Percentiles rank a stretch among this genome's conserved stretches.
Evolutionary conservation across 163 green algal species (phyloP).

Genomic region (Prototheca wickerhamii): DNA sequence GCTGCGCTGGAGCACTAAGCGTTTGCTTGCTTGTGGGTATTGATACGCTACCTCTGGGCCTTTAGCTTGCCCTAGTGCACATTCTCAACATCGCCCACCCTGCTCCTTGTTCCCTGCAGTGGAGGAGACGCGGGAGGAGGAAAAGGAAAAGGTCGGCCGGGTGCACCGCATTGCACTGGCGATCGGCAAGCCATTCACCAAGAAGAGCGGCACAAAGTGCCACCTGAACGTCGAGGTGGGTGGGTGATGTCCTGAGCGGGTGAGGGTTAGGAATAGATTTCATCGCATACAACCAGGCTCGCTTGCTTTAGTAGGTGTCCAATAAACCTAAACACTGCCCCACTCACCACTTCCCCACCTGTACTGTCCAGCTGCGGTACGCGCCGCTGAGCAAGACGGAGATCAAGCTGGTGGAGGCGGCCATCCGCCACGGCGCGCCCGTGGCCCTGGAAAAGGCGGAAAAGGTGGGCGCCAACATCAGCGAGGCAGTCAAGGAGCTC

Average conservation of each 20-base stretch:
- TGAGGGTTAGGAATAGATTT: no score
- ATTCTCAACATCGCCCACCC: no score
- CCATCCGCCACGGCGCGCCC: background rate
- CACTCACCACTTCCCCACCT: background rate
- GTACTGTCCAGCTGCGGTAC: background rate
- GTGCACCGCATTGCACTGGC: background rate
- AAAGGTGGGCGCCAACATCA: background rate
- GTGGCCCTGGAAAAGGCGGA: background rate
- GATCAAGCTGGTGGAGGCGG: background rate
- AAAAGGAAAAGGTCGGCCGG: background rate
- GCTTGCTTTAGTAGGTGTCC: no score
- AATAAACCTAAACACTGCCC: no score
- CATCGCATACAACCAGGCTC: no score
- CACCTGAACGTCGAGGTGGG: background rate
- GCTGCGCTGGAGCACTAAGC: no score
- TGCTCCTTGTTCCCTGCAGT: no score
- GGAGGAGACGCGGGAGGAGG: background rate
- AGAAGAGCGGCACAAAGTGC: background rate
- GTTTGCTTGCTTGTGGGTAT: no score
- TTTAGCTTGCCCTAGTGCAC: no score
- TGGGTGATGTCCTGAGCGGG: background rate
- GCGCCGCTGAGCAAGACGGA: background rate
- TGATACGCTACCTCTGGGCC: no score
- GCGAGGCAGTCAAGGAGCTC: background rate
- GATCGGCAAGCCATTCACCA: background rate